These are phyloP conservation scores for Orbilia javanica DNA, from an alignment of 2,329 filamentous ascomycete genomes.

Conservation along the genomic window DNA sequence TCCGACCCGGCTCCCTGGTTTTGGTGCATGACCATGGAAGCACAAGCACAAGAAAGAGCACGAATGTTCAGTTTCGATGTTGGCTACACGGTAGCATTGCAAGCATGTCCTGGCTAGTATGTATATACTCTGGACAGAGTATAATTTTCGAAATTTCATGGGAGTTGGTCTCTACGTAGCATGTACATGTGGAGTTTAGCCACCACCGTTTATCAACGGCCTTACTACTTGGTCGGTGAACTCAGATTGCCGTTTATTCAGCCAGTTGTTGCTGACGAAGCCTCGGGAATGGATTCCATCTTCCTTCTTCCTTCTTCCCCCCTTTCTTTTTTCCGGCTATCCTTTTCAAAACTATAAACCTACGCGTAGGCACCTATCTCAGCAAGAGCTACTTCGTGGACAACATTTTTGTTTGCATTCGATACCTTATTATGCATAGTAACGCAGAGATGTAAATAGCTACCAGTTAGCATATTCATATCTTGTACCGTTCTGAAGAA, in stretches of 20 bases:
- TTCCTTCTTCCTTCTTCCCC: not conserved
- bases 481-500: too few relatives aligned
- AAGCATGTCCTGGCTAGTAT: not conserved
- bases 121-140: too few relatives aligned
- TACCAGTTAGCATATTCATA: too few relatives aligned
- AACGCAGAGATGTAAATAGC: not conserved
- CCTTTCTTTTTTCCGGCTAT: not conserved
- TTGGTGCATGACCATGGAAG: not conserved
- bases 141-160: too few relatives aligned
- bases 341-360: too few relatives aligned
- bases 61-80: not conserved
- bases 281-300: not conserved
- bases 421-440: too few relatives aligned
- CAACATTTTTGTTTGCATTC: too few relatives aligned
- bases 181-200: constrained; percentile 23
- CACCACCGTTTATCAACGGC: constrained; percentile 20
- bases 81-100: not conserved
- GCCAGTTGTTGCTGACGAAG: not conserved
- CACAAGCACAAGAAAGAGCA: not conserved
- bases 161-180: not conserved
- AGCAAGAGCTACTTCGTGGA: too few relatives aligned
- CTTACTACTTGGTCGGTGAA: not conserved
- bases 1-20: constrained; percentile 7
- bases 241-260: not conserved
- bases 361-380: too few relatives aligned